phyloP scores from a whole-genome alignment of 306 rosid species.

The Glycine soja region DNA sequence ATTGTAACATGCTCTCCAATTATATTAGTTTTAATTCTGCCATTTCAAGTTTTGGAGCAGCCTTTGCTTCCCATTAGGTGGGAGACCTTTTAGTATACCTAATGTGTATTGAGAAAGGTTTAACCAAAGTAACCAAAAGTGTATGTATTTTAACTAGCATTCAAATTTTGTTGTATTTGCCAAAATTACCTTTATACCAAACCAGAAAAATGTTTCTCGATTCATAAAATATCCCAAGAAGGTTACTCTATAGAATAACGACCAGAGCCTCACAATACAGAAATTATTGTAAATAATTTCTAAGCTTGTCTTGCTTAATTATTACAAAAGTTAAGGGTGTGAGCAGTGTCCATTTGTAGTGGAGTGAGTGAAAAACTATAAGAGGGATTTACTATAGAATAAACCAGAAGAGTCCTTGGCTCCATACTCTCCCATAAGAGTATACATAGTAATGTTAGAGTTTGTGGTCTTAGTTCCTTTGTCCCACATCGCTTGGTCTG shows the following conservation, averaged over 20 bases:
- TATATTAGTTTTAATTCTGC: background rate
- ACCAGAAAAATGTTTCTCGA: no score
- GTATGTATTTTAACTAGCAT: background rate
- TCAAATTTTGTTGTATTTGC: background rate
- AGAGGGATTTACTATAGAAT: background rate
- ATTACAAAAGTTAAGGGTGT: no score
- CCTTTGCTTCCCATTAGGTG: background rate
- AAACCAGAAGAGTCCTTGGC: background rate
- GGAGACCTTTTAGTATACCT: background rate
- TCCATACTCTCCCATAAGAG: background rate
- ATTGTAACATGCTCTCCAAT: background rate
- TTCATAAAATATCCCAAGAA: background rate
- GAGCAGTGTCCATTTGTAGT: background rate
- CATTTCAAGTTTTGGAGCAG: background rate
- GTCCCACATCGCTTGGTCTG: no score
- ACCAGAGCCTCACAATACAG: background rate
- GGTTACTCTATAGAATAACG: background rate
- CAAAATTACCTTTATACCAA: background rate
- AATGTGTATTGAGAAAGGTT: background rate
- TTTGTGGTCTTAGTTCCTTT: no score
- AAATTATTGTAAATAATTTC: no score
- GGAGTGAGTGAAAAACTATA: background rate
- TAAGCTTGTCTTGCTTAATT: no score
- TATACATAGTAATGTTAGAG: no score
- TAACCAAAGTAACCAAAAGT: background rate